Percentiles rank a stretch among this genome's conserved stretches.
Evolutionary conservation across 164 flowering plant genomes (phyloP).

Genomic region (Tinospora cordifolia): DNA sequence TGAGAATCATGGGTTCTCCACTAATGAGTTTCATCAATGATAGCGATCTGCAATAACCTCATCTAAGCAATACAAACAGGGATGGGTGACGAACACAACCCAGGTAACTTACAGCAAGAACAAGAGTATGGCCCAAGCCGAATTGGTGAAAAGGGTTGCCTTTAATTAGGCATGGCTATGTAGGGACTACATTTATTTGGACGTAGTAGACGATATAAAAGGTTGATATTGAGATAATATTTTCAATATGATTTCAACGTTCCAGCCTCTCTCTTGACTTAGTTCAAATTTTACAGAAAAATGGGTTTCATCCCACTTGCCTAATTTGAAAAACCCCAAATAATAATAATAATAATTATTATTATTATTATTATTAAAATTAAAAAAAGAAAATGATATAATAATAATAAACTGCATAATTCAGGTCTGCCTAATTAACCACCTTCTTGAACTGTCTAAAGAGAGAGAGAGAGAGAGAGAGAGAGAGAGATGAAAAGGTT

Average conservation of each 20-base stretch:
- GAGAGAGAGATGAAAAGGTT: not conserved
- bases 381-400: not conserved
- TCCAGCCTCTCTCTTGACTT: not conserved
- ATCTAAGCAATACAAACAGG: conserved; percentile 17
- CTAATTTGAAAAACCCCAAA: no score
- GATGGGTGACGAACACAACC: conserved; percentile 22
- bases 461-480: not conserved
- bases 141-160: conserved; percentile 1
- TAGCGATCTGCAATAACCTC: conserved; percentile 16
- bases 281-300: not conserved
- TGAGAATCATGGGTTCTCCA: conserved; percentile 13
- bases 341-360: no score
- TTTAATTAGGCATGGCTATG: conserved; percentile 1
- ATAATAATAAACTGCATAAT: not conserved
- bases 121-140: conserved; percentile 13
- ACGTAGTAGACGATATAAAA: not conserved
- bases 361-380: no score
- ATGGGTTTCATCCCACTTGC: not conserved
- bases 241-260: not conserved
- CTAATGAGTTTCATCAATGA: conserved; percentile 14
- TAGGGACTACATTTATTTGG: not conserved
- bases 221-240: not conserved
- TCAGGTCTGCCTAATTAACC: not conserved
- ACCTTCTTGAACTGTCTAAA: not conserved
- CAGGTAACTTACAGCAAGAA: conserved; percentile 10